A percentile compares a stretch with the other conserved stretches of the same genome.
phyloP scores from a whole-genome alignment of 2,329 filamentous ascomycete species.

The Colletotrichum limetticola region DNA sequence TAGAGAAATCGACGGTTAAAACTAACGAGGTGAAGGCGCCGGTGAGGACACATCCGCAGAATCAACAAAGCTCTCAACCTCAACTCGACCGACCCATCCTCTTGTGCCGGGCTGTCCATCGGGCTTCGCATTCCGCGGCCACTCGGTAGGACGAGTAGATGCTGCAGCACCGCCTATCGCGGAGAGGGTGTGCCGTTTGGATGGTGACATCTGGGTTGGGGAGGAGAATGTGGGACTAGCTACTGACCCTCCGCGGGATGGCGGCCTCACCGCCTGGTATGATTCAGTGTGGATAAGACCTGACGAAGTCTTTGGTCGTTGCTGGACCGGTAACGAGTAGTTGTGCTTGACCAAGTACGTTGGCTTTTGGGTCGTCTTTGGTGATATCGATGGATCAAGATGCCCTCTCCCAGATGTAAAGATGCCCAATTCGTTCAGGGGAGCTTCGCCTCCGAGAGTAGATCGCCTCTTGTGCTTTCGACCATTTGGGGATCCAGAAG shows the following conservation, averaged over 20 bases:
- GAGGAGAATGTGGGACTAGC: constrained; percentile 30
- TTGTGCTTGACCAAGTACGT: constrained; percentile 38
- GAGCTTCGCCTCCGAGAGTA: constrained; percentile 2
- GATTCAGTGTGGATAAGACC: constrained; percentile 10
- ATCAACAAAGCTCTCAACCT: constrained; percentile 33
- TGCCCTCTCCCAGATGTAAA: constrained; percentile 14
- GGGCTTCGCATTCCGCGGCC: constrained; percentile 10
- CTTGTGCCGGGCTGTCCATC: constrained; percentile 2
- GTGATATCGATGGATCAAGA: constrained; percentile 14
- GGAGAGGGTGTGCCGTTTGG: constrained; percentile 23
- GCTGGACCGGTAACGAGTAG: constrained; percentile 34
- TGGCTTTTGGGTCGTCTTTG: constrained; percentile 37
- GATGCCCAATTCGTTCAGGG: constrained; percentile 17
- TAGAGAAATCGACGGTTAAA: constrained; percentile 32
- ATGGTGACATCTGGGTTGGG: constrained; percentile 31
- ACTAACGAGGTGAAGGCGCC: constrained; percentile 42
- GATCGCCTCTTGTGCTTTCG: constrained; percentile 12
- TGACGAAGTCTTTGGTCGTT: constrained; percentile 23
- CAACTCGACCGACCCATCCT: constrained; percentile 32
- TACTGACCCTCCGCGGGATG: constrained; percentile 36
- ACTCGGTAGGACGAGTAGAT: constrained; percentile 11
- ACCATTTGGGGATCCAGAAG: neutral
- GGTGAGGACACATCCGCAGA: constrained; percentile 26
- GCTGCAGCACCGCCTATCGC: neutral
- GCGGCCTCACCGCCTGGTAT: constrained; percentile 27